phyloP scores from a whole-genome alignment of 176 grass and related monocot genomes.

The Hyparrhenia diplandra region DNA sequence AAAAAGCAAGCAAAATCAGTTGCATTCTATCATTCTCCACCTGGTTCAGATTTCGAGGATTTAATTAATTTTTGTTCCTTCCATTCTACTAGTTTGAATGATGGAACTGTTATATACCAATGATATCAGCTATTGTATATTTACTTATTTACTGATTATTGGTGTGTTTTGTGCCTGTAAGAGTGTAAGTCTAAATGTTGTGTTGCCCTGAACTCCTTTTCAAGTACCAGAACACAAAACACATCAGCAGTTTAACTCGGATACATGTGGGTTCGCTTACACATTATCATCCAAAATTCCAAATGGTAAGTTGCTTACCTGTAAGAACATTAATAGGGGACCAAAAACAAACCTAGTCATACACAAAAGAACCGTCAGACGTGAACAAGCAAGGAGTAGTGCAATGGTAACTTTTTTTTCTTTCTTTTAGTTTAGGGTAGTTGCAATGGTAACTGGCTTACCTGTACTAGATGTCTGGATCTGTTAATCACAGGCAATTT shows the following conservation, averaged over 20 bases:
- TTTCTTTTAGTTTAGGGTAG: too few relatives aligned
- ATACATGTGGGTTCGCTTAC: background rate
- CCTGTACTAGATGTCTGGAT: background rate
- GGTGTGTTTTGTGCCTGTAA: background rate
- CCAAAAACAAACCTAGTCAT: too few relatives aligned
- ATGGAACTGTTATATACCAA: background rate
- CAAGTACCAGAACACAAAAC: background rate
- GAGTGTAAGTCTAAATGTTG: background rate
- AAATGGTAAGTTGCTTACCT: too few relatives aligned
- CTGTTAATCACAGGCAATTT: background rate
- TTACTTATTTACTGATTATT: background rate
- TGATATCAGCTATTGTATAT: background rate
- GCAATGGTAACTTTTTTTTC: too few relatives aligned
- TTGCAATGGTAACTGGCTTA: too few relatives aligned
- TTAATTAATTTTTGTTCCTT: slow-evolving; percentile 4
- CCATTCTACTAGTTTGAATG: background rate
- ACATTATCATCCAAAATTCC: background rate
- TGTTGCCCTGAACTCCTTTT: background rate
- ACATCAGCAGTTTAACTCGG: background rate
- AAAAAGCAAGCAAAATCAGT: background rate
- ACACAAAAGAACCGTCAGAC: background rate
- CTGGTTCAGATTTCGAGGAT: background rate
- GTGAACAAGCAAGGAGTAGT: too few relatives aligned
- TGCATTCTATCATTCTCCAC: background rate
- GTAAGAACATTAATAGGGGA: too few relatives aligned